Conservation (phyloP, 805 yeast species). For the Huiozyma naganishii region DNA sequence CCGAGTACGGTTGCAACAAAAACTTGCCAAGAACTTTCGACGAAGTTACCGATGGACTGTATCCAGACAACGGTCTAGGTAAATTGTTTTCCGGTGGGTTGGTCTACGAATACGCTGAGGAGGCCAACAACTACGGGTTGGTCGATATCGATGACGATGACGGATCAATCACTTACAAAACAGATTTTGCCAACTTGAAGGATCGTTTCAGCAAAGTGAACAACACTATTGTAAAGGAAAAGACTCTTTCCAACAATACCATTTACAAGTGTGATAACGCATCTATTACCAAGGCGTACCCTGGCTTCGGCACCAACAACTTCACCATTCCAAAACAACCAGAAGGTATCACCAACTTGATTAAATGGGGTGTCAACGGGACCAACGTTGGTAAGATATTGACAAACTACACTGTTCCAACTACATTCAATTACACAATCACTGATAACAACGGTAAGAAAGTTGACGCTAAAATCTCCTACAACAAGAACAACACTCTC, state of each 20-base stretch:
- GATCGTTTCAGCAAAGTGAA: slow-evolving; percentile 30
- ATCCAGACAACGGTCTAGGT: slow-evolving; percentile 44
- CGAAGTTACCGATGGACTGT: slow-evolving; percentile 61
- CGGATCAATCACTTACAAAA: slow-evolving; percentile 31
- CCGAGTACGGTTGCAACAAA: slow-evolving; percentile 79
- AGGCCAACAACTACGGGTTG: slow-evolving; percentile 68
- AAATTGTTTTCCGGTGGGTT: slow-evolving; percentile 76
- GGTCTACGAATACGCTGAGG: slow-evolving; percentile 84
- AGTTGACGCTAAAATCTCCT: slow-evolving; percentile 30
- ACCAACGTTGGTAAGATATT: slow-evolving; percentile 37
- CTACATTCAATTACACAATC: slow-evolving; percentile 33
- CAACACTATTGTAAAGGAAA: slow-evolving; percentile 31
- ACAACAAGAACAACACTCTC: slow-evolving; percentile 28
- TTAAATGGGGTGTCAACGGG: slow-evolving; percentile 38
- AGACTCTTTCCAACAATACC: slow-evolving; percentile 25
- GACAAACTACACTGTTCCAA: slow-evolving; percentile 28
- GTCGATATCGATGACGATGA: slow-evolving; percentile 39
- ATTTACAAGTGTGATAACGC: slow-evolving; percentile 33
- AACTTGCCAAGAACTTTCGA: slow-evolving; percentile 72
- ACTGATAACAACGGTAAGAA: slow-evolving; percentile 27
- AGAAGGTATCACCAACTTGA: slow-evolving; percentile 32
- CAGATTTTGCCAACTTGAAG: slow-evolving; percentile 44
- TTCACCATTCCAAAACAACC: slow-evolving; percentile 42
- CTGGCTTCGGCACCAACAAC: slow-evolving; percentile 34
- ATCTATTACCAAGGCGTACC: slow-evolving; percentile 28